phyloP scores from a whole-genome alignment of 2,329 filamentous ascomycete species.

The Dothideomycetes sp. region DNA sequence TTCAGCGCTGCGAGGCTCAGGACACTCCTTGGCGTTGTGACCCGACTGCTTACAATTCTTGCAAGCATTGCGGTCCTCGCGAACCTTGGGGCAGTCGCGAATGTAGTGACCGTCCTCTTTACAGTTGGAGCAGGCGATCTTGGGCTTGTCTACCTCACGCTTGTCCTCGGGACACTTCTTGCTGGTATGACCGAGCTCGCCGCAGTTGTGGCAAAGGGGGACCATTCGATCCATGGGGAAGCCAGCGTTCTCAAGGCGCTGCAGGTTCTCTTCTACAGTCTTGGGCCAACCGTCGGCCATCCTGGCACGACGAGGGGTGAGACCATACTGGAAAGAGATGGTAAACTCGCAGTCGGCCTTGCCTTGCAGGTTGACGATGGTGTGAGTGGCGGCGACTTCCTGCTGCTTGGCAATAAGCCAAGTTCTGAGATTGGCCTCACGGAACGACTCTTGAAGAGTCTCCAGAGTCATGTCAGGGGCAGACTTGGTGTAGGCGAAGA shows the following conservation, averaged over 20 bases:
- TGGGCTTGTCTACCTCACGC: slow-evolving; percentile 21
- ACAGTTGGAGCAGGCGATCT: slow-evolving; percentile 42
- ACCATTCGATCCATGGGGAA: slow-evolving; percentile 38
- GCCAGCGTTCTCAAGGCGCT: slow-evolving; percentile 41
- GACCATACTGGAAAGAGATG: slow-evolving; percentile 37
- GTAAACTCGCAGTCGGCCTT: slow-evolving; percentile 42
- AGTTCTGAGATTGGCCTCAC: slow-evolving; percentile 40
- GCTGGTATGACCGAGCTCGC: slow-evolving; percentile 37
- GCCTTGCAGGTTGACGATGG: slow-evolving; percentile 63
- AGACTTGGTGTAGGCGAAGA: slow-evolving; percentile 49
- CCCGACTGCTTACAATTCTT: slow-evolving; percentile 11
- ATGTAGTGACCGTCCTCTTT: slow-evolving; percentile 29
- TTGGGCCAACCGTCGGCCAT: slow-evolving; percentile 39
- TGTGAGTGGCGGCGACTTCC: slow-evolving; percentile 44
- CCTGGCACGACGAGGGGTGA: slow-evolving; percentile 35
- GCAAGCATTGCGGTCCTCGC: slow-evolving; percentile 16
- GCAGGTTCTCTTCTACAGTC: slow-evolving; percentile 37
- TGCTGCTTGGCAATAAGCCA: slow-evolving; percentile 54
- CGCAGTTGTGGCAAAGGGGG: slow-evolving; percentile 40
- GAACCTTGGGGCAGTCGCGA: slow-evolving; percentile 32
- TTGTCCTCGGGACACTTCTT: slow-evolving; percentile 39
- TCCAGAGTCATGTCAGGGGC: slow-evolving; percentile 46
- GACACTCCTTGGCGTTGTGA: slow-evolving; percentile 26
- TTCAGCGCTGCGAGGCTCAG: too few species aligned
- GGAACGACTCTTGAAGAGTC: slow-evolving; percentile 51